Conservation (phyloP, 2,329 filamentous ascomycete genomes). For the Venturiaceae sp. region DNA sequence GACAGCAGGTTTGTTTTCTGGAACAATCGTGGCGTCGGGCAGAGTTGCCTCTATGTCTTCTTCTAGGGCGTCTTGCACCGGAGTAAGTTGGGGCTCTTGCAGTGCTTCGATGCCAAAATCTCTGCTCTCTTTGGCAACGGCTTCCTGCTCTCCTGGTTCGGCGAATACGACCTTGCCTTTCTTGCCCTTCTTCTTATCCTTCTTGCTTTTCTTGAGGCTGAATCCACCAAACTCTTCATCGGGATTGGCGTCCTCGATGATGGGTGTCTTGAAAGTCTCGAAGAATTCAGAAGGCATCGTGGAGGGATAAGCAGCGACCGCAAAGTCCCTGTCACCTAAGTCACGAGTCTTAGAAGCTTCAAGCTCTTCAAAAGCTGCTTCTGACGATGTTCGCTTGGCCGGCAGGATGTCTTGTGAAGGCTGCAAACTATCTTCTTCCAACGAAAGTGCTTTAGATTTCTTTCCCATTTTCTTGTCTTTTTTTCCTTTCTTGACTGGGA, state of each 20-base stretch:
- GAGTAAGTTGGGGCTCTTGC: neutral
- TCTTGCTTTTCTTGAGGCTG: neutral
- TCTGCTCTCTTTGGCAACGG: neutral
- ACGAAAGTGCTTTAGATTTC: neutral
- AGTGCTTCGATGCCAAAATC: neutral
- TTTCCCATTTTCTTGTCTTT: conserved; percentile 4
- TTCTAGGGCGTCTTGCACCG: neutral
- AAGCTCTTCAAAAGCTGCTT: neutral
- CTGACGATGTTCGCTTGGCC: neutral
- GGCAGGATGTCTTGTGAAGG: neutral
- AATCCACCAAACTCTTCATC: conserved; percentile 3
- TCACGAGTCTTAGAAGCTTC: neutral
- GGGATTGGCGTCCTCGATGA: neutral
- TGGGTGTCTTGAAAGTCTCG: neutral
- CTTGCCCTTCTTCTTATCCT: conserved; percentile 2
- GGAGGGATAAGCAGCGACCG: neutral
- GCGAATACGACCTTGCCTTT: neutral
- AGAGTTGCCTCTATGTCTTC: too few relatives aligned
- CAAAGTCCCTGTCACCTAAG: neutral
- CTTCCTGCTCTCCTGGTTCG: neutral
- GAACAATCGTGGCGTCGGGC: neutral
- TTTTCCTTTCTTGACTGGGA: neutral
- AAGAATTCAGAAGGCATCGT: neutral
- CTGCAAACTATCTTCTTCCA: neutral
- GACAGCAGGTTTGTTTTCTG: neutral